Evolutionary conservation across 352 stramenopile genomes (phyloP).

Genomic region (Pythium aquatile): DNA sequence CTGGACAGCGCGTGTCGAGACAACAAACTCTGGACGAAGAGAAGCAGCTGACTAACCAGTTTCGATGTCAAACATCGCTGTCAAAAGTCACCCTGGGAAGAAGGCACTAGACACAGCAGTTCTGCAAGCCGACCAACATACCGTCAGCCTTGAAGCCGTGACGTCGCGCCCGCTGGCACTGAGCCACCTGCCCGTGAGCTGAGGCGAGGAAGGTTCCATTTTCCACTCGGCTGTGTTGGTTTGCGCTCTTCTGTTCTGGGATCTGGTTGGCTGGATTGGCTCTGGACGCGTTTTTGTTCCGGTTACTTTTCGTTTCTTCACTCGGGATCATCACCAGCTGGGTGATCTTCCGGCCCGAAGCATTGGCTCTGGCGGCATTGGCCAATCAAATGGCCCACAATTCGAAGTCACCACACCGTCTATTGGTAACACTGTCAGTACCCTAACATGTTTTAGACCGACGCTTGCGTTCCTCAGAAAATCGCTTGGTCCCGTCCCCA

Average conservation of each 20-base stretch:
- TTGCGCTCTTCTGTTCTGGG: background rate
- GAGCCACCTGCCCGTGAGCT: background rate
- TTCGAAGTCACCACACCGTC: background rate
- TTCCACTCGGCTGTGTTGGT: background rate
- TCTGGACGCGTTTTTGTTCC: background rate
- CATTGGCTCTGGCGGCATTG: background rate
- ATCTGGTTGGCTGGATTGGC: background rate
- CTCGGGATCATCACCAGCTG: background rate
- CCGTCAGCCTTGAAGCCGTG: background rate
- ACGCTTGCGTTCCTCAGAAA: slow-evolving; percentile 21
- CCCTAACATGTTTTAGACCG: background rate
- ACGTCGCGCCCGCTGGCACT: background rate
- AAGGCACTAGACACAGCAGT: background rate
- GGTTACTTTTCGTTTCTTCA: background rate
- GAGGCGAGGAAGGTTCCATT: background rate
- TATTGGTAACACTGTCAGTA: background rate
- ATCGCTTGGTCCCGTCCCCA: slow-evolving; percentile 24
- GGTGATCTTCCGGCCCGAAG: background rate
- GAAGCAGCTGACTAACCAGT: too few relatives aligned
- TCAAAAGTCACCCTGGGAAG: background rate
- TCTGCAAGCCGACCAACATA: background rate
- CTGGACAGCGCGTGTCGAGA: background rate
- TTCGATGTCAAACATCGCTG: background rate
- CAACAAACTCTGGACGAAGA: too few relatives aligned
- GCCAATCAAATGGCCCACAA: slow-evolving; percentile 1